phyloP scores from a whole-genome alignment of 2,329 filamentous ascomycete species.

The Ceratocystis ficicola region DNA sequence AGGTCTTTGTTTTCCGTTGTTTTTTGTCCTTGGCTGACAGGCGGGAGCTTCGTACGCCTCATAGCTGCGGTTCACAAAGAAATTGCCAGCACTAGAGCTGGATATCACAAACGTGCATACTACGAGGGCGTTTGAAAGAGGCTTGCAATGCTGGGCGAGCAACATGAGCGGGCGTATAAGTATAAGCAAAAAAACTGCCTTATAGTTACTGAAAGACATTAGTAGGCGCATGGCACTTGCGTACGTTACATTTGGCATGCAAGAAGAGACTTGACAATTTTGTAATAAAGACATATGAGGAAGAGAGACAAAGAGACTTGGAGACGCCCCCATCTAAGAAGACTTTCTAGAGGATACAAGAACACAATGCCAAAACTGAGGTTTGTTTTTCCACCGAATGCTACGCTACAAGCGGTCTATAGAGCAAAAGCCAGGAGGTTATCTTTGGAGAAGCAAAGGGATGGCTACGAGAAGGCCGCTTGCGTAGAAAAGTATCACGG shows the following conservation, averaged over 20 bases:
- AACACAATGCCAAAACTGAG: too few relatives aligned
- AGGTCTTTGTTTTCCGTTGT: background rate
- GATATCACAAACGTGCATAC: conserved; percentile 7
- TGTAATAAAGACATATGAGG: background rate
- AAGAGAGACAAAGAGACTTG: background rate
- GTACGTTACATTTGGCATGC: conserved; percentile 4
- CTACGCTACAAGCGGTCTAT: too few relatives aligned
- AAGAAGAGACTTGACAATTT: conserved; percentile 3
- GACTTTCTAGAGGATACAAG: background rate
- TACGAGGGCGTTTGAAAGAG: background rate
- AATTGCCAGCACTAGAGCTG: conserved; percentile 4
- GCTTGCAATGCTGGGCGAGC: background rate
- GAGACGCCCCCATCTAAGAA: background rate
- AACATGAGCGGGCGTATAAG: background rate
- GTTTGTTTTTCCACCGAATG: too few relatives aligned
- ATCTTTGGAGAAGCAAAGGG: too few relatives aligned
- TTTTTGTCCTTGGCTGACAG: background rate
- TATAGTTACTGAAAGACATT: background rate
- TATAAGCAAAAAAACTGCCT: background rate
- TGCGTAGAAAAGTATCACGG: background rate
- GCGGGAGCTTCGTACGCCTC: background rate
- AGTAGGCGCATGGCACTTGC: background rate
- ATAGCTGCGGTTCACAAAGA: background rate
- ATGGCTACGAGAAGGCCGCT: too few relatives aligned
- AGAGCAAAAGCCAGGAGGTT: too few relatives aligned